Base-by-base conservation (phyloP, 2,329 filamentous ascomycete species). In the Cytospora paraplurivora region DNA sequence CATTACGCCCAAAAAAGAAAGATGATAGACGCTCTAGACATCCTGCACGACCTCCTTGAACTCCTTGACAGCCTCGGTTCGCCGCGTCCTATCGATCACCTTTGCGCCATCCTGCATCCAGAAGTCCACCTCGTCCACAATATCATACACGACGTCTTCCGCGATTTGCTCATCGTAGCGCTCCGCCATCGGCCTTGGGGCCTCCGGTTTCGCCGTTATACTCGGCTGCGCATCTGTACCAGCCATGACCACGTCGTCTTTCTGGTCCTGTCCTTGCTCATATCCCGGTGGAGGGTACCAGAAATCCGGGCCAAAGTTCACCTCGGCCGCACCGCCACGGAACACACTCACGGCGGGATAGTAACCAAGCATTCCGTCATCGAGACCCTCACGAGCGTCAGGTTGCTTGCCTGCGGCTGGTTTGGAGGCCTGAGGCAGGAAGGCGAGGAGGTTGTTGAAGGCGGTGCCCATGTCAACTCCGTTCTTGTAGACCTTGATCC, bases 281-380 rank as follows among this genome's bases (percentile, higher is more conserved):
- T 82, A 80, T 21, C 82, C 85, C 3, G 86, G 82, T 0, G 93
- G 93, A 17, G 93, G 92, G 72, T 82, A 90, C 93, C 93, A 97
- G 79, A 97, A 98, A 37, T 95, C 83, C 0, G 92, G 93, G 1
- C 95, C 94, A 73, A 99, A 97, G 76, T 97, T 97, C 70, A 94
- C 89, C 75, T 98, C 91, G 17, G 91, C 93, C 1, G 93, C 90
- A 32, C 94, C 95, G 59, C 93, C 94, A 52, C 91, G 88, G 77
- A 97, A 98, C 27, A 95, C 90, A 70, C 93, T 95, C 21, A 99
- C 87, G 27, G 93, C 92, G 1, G 95, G 95, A 72, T 96, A 97
- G 77, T 99, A 99, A 12, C 95, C 96, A 1, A 97, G 85, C 83
- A 95, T 91, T 41, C 94, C 95, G 72, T 99, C 95, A 72, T 99